These are phyloP conservation scores for Phellopilus nigrolimitatus DNA, from an alignment of 1,284 basidiomycete genomes.

Conservation along the genomic window DNA sequence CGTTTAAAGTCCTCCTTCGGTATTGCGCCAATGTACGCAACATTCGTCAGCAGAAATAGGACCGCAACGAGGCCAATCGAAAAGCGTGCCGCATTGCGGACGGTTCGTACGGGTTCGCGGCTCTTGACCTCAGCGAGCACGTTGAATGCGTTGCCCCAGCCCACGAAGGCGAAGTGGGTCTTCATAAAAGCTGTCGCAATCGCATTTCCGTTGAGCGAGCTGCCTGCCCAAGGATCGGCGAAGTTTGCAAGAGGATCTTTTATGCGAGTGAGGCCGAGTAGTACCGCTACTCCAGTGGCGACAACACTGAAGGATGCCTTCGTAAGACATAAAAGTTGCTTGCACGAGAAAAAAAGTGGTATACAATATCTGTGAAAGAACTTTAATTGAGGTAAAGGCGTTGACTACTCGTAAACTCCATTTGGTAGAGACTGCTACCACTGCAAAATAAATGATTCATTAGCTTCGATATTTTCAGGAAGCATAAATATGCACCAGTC, in stretches of 20 bases:
- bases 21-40: slow-evolving; percentile 38
- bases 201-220: slow-evolving; percentile 36
- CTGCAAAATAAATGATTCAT: slow-evolving; percentile 15
- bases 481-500: slow-evolving; percentile 19
- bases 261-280: slow-evolving; percentile 42
- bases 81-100: slow-evolving; percentile 41
- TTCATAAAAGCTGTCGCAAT: slow-evolving; percentile 43
- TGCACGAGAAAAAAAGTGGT: slow-evolving; percentile 2
- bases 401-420: slow-evolving; percentile 29
- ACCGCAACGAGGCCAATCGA: slow-evolving; percentile 38
- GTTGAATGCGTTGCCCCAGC: slow-evolving; percentile 43
- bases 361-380: slow-evolving; percentile 28
- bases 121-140: slow-evolving; percentile 40
- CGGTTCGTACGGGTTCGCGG: slow-evolving; percentile 36
- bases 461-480: background rate
- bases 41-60: slow-evolving; percentile 45
- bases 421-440: slow-evolving; percentile 29
- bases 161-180: slow-evolving; percentile 41
- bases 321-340: background rate
- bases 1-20: slow-evolving; percentile 39
- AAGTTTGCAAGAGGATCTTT: slow-evolving; percentile 47
- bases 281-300: slow-evolving; percentile 43
- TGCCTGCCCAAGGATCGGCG: slow-evolving; percentile 42
- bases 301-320: slow-evolving; percentile 31
- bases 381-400: slow-evolving; percentile 27